These are phyloP conservation scores for Clohesyomyces aquaticus DNA, from an alignment of 495 filamentous ascomycete species.

Conservation along the genomic window DNA sequence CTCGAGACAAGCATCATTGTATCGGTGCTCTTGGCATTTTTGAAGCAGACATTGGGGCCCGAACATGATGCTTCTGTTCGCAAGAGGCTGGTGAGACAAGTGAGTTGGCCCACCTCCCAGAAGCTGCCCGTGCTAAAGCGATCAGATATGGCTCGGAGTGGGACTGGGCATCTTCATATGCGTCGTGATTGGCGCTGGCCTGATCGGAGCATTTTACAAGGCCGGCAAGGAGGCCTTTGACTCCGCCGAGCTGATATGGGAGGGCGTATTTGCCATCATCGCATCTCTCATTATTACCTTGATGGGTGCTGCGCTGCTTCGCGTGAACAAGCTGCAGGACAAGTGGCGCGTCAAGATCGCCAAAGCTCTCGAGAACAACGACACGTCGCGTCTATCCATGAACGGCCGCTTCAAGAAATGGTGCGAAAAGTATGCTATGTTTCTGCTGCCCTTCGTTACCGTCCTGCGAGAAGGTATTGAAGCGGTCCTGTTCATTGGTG, in stretches of 20 bases:
- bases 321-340: conserved; percentile 82
- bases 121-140: neutral
- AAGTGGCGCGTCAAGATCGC: conserved; percentile 84
- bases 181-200: conserved; percentile 66
- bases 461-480: conserved; percentile 83
- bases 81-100: conserved; percentile 73
- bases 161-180: conserved; percentile 66
- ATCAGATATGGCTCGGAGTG: conserved; percentile 72
- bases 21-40: conserved; percentile 77
- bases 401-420: conserved; percentile 61
- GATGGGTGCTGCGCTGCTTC: conserved; percentile 75
- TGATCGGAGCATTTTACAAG: conserved; percentile 82
- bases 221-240: conserved; percentile 68
- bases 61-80: conserved; percentile 59
- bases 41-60: conserved; percentile 75
- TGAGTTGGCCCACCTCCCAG: conserved; percentile 43
- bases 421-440: conserved; percentile 79
- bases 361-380: conserved; percentile 61
- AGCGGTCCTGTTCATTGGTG: conserved; percentile 69
- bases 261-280: conserved; percentile 72
- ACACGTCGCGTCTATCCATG: conserved; percentile 34
- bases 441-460: conserved; percentile 79
- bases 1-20: conserved; percentile 81
- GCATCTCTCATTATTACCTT: conserved; percentile 77
- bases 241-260: conserved; percentile 72